These are phyloP conservation scores for Starmerella floris DNA, from an alignment of 805 yeast genomes.

Conservation along the genomic window DNA sequence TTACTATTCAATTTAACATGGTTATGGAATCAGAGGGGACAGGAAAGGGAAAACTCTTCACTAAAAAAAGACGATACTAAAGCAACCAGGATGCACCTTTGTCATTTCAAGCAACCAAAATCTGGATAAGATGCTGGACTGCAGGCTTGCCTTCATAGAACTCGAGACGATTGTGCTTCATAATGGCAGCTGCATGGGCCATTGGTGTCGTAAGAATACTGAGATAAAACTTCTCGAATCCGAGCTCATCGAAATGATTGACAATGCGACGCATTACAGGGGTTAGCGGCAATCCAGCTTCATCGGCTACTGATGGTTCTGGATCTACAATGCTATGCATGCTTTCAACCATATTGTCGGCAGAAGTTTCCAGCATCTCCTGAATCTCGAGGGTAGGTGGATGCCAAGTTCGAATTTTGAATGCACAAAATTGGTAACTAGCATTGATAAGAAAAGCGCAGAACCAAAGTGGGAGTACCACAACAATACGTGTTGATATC, in stretches of 20 bases:
- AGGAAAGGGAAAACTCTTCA: no score
- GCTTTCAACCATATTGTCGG: slow-evolving; percentile 21
- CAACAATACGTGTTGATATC: slow-evolving; percentile 33
- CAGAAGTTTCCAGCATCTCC: slow-evolving; percentile 16
- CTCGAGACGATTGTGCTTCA: slow-evolving; percentile 40
- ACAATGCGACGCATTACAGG: slow-evolving; percentile 40
- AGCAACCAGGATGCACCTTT: no score
- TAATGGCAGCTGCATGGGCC: slow-evolving; percentile 75
- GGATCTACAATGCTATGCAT: slow-evolving; percentile 17
- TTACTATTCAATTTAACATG: no score
- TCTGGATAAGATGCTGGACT: slow-evolving; percentile 7
- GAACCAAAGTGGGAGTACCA: slow-evolving; percentile 53
- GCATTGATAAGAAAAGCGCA: slow-evolving; percentile 41
- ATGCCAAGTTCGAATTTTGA: slow-evolving; percentile 28
- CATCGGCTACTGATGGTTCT: slow-evolving; percentile 6
- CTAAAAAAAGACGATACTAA: no score
- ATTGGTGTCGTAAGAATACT: slow-evolving; percentile 50
- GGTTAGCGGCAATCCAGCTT: slow-evolving; percentile 14
- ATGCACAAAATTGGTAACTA: slow-evolving; percentile 31
- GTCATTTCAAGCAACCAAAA: not conserved
- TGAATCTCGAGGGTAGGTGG: slow-evolving; percentile 20
- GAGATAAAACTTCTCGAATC: slow-evolving; percentile 62
- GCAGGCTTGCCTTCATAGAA: slow-evolving; percentile 57
- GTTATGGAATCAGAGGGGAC: no score
- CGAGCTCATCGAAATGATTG: slow-evolving; percentile 40